Percentiles rank a stretch among this genome's conserved stretches.
Evolutionary conservation across 345 rosid genomes (phyloP).

Genomic region (Kernera saxatilis): DNA sequence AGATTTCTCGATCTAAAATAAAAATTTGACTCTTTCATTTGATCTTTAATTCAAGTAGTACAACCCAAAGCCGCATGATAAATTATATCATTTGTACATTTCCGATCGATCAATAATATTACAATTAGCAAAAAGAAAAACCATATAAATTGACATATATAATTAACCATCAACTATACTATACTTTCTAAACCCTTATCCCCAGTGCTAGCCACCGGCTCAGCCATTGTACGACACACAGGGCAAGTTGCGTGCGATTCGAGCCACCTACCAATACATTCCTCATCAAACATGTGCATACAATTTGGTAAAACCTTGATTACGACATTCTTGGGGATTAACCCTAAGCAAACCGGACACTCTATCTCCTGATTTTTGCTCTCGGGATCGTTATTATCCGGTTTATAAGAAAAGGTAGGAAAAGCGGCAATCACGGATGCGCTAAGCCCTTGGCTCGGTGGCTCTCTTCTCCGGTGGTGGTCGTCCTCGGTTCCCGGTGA

Average conservation of each 20-base stretch:
- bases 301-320: slow-evolving; percentile 30
- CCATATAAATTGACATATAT: neutral
- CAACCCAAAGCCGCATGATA: neutral
- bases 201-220: slow-evolving; percentile 6
- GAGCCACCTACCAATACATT: slow-evolving; percentile 31
- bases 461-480: neutral
- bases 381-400: slow-evolving; percentile 10
- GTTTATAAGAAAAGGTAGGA: slow-evolving; percentile 24
- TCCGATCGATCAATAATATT: neutral
- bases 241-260: slow-evolving; percentile 30
- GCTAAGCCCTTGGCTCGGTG: slow-evolving; percentile 24
- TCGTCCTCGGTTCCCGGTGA: neutral
- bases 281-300: slow-evolving; percentile 33
- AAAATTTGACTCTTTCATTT: neutral
- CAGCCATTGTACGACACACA: slow-evolving; percentile 24
- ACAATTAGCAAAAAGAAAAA: slow-evolving; percentile 3
- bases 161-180: slow-evolving; percentile 5
- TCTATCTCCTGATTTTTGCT: slow-evolving; percentile 22
- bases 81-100: slow-evolving; percentile 2
- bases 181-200: slow-evolving; percentile 20
- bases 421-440: slow-evolving; percentile 29
- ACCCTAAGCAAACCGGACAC: slow-evolving; percentile 31
- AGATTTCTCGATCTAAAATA: neutral
- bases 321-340: slow-evolving; percentile 9
- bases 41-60: neutral